Evolutionary conservation across 768 basidiomycete genomes (phyloP).

Genomic region (Suillus paluster): DNA sequence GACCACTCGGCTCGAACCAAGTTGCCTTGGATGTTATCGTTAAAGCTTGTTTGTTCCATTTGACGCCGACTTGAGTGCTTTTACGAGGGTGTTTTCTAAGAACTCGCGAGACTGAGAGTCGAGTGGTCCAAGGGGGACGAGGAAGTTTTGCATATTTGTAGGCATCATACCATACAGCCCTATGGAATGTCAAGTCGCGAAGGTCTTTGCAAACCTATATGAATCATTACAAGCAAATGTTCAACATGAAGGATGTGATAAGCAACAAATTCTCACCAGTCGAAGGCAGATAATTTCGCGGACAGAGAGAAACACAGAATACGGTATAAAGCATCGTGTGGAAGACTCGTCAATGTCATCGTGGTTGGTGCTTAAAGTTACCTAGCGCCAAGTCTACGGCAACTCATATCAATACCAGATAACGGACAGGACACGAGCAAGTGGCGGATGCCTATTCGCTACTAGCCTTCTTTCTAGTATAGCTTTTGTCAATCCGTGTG

Average conservation of each 20-base stretch:
- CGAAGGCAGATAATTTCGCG: slow-evolving; percentile 9
- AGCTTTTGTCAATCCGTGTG: neutral
- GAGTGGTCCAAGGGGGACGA: slow-evolving; percentile 4
- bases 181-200: slow-evolving; percentile 3
- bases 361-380: neutral
- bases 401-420: neutral
- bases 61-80: slow-evolving; percentile 1
- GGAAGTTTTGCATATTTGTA: neutral
- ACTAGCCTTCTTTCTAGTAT: neutral
- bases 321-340: slow-evolving; percentile 1
- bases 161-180: slow-evolving; percentile 1
- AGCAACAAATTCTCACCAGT: neutral
- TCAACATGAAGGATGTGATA: neutral
- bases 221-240: neutral
- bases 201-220: slow-evolving; percentile 3
- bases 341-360: neutral
- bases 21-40: slow-evolving; percentile 1
- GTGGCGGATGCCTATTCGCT: neutral
- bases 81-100: neutral
- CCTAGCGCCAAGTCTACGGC: neutral
- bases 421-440: neutral
- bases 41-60: slow-evolving; percentile 5
- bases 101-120: slow-evolving; percentile 7
- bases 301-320: neutral
- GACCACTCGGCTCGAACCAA: slow-evolving; percentile 6